A percentile compares a stretch with the other conserved stretches of the same genome.
phyloP scores from a whole-genome alignment of 2,329 filamentous ascomycete genomes.

The Mariannaea sp. region DNA sequence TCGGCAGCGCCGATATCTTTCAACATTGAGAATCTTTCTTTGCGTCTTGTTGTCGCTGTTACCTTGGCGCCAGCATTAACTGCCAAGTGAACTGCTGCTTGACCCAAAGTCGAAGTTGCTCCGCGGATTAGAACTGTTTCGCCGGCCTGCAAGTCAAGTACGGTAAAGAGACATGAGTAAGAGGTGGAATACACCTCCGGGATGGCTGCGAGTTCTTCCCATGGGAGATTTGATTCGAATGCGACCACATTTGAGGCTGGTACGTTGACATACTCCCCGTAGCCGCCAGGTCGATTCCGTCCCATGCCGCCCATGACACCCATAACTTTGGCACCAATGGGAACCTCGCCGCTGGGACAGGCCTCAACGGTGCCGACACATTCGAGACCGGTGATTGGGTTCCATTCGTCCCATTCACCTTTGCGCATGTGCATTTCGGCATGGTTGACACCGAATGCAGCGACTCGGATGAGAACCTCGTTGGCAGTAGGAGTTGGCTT shows the following conservation, averaged over 20 bases:
- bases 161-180: conserved; percentile 19
- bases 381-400: conserved; percentile 21
- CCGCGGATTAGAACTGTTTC: conserved; percentile 7
- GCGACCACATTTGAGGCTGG: conserved; percentile 10
- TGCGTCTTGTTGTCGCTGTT: conserved; percentile 5
- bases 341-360: conserved; percentile 10
- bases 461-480: conserved; percentile 12
- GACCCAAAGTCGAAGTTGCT: conserved; percentile 4
- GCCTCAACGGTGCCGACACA: conserved; percentile 17
- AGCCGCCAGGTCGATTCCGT: conserved; percentile 16
- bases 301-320: conserved; percentile 21
- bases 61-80: conserved; percentile 10
- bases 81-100: conserved; percentile 3
- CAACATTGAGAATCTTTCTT: neutral
- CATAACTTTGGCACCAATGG: conserved; percentile 6
- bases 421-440: conserved; percentile 24
- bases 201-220: conserved; percentile 15
- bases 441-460: conserved; percentile 20
- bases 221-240: conserved; percentile 5
- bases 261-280: conserved; percentile 10
- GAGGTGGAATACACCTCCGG: conserved; percentile 19
- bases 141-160: conserved; percentile 1
- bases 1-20: neutral
- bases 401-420: conserved; percentile 20
- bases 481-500: neutral